Base-by-base conservation (phyloP, 768 basidiomycete species). In the Filobasidium wieringae region DNA sequence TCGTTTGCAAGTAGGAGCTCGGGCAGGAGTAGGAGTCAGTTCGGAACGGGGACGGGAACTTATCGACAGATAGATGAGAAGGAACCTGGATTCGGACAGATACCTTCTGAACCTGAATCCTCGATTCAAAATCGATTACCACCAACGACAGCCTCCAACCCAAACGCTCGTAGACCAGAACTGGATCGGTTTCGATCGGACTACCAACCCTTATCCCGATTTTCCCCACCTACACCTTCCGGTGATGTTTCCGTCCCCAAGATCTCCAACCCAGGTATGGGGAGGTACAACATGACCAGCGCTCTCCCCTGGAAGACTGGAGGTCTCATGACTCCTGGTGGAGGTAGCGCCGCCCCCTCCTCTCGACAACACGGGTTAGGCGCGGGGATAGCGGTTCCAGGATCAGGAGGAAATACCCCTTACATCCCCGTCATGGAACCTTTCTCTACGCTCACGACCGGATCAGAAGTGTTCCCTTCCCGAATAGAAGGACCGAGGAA, bases 401-500 rank as follows among this genome's bases (percentile, higher is more conserved):
- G 32, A 3, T 36, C 47, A 1, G 45, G 45, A 15, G 24, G 24
- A 12, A 47, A 47, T 27, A 51, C 56, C 29, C 57, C 57, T 11
- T 58, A 58, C 33, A 53, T 52, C n/a, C 57, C 57, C 4, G 11
- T 52, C 30, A 40, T 58, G 49, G 57, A 58, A 15, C 32, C 45
- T 24, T 47, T 40, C 57, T 57, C 56, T 26, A 30, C 32, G 26
- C 33, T 22, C 3, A 52, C 57, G 1, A 22, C 32, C 40, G 50
- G 37, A n/a, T 55, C 59, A 14, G 39, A 31, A 4, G 49, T 60
- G 4, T 61, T 61, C 33, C 60, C 60, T 14, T 39, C 55, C 15
- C 60, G 60, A 29, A 24, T 51, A 7, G 55, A 51, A 43, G 67
- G 62, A 9, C 63, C 61, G 11, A 59, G 64, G 9, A 60, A 57